Evolutionary conservation across 768 basidiomycete species (phyloP), one percentile per base, ranked within the genome.

Genomic region (Mycena sanguinolenta): DNA sequence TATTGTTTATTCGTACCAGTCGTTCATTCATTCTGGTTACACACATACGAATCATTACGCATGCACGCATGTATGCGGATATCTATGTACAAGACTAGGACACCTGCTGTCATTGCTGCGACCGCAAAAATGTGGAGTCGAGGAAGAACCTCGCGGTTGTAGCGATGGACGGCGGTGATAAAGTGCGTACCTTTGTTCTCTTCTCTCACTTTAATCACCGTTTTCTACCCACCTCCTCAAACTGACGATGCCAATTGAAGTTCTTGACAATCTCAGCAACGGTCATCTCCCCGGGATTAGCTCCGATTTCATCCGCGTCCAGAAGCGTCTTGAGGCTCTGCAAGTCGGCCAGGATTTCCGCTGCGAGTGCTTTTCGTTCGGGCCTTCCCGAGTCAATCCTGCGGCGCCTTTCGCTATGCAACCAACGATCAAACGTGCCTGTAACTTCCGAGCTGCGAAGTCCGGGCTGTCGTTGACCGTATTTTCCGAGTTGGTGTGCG

Each of bases 401-500:
- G 44, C 44, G 46, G 21, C 30, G 60, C 21, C 30, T 46, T 34
- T 61, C 60, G 3, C 3, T 30, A 2, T 32, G 61, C 12, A 62
- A n/a, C 61, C 61, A 62, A n/a, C 13, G 4, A 3, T 49, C 49
- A 14, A 50, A 36, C 5, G 49, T 49, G 5, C 8, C 17, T 2
- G 61, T 62, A 19, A 62, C 61, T 13, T n/a, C 30, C 10, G 46
- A 13, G 19, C 61, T 62, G 32, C 63, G 38, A 54, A 64, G 5
- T 64, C 63, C 6, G 25, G 39, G 21, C 54, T 65, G 30, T 36
- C 42, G 42, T 65, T 65, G 39, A 65, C 19, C 13, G 27, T 28
- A 36, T 65, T 57, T 23, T 55, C 57, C 21, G 38, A 57, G 6
- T 44, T 54, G 9, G 63, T 27, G 21, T 65, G 21, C 71, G 46